These are phyloP conservation scores for Passalora sequoiae DNA, from an alignment of 2,329 filamentous ascomycete genomes.

Conservation along the genomic window DNA sequence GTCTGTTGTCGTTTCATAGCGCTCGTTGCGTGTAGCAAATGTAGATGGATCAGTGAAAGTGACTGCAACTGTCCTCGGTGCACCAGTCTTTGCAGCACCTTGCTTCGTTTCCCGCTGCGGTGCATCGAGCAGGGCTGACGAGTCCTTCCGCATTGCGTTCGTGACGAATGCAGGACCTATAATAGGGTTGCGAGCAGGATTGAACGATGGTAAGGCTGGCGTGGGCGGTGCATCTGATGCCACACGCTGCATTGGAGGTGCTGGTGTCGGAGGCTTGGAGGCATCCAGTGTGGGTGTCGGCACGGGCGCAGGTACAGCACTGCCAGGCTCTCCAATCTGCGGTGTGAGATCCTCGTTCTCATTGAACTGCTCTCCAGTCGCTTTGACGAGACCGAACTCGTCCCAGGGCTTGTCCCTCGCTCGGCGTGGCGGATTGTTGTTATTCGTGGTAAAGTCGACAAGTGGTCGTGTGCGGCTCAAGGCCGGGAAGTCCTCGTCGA, in stretches of 20 bases:
- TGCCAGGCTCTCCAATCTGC: conserved; percentile 17
- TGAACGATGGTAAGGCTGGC: conserved; percentile 27
- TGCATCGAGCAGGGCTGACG: conserved; percentile 38
- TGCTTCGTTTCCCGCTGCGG: conserved; percentile 47
- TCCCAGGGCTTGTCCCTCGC: conserved; percentile 73
- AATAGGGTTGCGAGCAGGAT: conserved; percentile 48
- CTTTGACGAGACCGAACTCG: conserved; percentile 74
- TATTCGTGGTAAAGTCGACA: conserved; percentile 72
- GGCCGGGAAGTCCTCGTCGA: conserved; percentile 79
- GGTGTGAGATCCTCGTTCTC: conserved; percentile 56
- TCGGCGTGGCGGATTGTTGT: conserved; percentile 62
- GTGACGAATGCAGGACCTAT: conserved; percentile 46
- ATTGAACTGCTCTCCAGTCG: conserved; percentile 60
- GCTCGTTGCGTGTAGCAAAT: conserved; percentile 64
- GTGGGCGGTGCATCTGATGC: conserved; percentile 13
- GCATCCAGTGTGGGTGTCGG: conserved; percentile 14
- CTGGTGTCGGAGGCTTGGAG: conserved; percentile 3
- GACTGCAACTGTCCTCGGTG: conserved; percentile 65
- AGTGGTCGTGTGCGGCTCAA: conserved; percentile 68
- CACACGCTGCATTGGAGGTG: conserved; percentile 11
- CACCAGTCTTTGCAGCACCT: conserved; percentile 47
- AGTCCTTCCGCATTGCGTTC: conserved; percentile 39
- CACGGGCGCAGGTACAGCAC: conserved; percentile 8
- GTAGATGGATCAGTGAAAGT: conserved; percentile 64
- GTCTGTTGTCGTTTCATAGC: conserved; percentile 69